These are phyloP conservation scores for Ceratocystiopsis minuta DNA, from an alignment of 2,329 filamentous ascomycete genomes.

Conservation along the genomic window DNA sequence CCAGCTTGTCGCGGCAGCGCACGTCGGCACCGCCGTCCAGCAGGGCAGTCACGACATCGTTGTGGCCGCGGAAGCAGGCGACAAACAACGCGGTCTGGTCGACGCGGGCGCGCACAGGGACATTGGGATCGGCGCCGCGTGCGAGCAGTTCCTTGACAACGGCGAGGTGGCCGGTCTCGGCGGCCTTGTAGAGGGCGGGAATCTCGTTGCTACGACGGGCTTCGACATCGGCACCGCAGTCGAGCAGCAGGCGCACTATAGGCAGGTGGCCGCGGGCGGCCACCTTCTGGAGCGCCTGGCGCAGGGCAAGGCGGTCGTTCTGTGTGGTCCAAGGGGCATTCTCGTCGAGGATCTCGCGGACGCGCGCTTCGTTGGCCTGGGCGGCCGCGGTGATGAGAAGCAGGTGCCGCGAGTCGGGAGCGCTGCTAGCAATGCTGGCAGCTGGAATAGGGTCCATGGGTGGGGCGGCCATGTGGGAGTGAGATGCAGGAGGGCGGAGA, in stretches of 20 bases:
- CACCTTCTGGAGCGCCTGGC: constrained; percentile 20
- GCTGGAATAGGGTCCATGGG: background rate
- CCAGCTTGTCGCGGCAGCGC: constrained; percentile 17
- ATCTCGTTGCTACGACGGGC: constrained; percentile 17
- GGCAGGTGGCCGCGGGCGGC: constrained; percentile 18
- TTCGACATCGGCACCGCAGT: constrained; percentile 20
- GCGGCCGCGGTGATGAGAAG: constrained; percentile 19
- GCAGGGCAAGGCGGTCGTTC: constrained; percentile 19
- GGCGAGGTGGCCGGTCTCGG: constrained; percentile 18
- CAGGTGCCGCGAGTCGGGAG: constrained; percentile 20
- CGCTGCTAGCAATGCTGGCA: constrained; percentile 19
- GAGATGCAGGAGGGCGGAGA: background rate
- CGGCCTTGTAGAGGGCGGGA: constrained; percentile 20
- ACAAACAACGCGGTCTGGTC: constrained; percentile 20
- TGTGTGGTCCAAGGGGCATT: constrained; percentile 17
- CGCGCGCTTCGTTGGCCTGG: constrained; percentile 19
- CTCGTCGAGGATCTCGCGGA: constrained; percentile 19
- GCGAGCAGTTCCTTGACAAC: constrained; percentile 18
- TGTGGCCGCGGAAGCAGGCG: constrained; percentile 18
- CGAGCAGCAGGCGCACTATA: constrained; percentile 17
- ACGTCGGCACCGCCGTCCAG: constrained; percentile 18
- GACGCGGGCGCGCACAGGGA: constrained; percentile 11
- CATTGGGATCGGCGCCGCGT: constrained; percentile 17
- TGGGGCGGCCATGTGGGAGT: background rate
- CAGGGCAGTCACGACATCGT: constrained; percentile 16